Conservation (phyloP, 495 filamentous ascomycete species). For the Neurospora sp. region DNA sequence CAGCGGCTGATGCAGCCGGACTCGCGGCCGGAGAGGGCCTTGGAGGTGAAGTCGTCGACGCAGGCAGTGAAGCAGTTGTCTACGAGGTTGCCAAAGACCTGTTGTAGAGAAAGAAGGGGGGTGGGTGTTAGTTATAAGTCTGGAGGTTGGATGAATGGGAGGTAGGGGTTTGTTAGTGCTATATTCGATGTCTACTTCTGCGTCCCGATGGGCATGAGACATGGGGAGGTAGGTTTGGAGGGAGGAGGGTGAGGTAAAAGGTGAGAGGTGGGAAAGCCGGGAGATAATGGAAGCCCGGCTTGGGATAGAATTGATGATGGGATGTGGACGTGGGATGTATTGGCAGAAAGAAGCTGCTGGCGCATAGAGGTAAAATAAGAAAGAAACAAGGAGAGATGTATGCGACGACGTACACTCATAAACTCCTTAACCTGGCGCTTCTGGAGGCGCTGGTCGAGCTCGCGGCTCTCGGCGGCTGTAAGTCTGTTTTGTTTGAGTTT, state of each 20-base stretch:
- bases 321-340: background rate
- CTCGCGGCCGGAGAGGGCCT: slow-evolving; percentile 77
- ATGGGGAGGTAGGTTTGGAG: background rate
- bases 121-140: slow-evolving; percentile 2
- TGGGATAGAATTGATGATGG: background rate
- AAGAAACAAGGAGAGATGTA: background rate
- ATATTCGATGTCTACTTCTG: too few species aligned
- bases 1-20: slow-evolving; percentile 86
- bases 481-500: slow-evolving; percentile 35
- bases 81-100: slow-evolving; percentile 97
- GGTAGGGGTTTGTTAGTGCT: too few species aligned
- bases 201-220: too few species aligned
- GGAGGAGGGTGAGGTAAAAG: background rate
- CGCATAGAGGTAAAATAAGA: background rate
- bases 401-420: slow-evolving; percentile 62
- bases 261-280: background rate
- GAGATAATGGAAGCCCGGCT: background rate
- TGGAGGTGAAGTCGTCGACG: slow-evolving; percentile 96
- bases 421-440: slow-evolving; percentile 98
- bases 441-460: slow-evolving; percentile 87
- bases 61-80: slow-evolving; percentile 94
- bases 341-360: background rate
- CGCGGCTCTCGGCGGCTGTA: slow-evolving; percentile 73
- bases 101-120: background rate
- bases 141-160: too few species aligned